A percentile compares a stretch with the other conserved stretches of the same genome.
phyloP scores from a whole-genome alignment of 2,329 filamentous ascomycete species.

The Chaetothyriales sp. region DNA sequence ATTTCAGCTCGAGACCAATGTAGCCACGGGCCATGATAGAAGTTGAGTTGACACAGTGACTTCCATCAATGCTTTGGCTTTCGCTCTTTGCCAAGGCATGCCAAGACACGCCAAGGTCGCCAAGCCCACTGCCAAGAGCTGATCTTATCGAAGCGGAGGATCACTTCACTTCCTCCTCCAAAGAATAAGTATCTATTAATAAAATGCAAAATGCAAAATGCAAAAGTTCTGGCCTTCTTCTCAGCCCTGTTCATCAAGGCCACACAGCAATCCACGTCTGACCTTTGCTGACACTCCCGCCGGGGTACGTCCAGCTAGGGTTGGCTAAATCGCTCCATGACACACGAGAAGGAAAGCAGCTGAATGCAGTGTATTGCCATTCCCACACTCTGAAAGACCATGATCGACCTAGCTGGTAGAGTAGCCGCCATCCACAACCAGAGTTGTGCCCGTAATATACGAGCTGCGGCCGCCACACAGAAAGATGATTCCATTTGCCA shows the following conservation, averaged over 20 bases:
- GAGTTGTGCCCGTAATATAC: conserved; percentile 55
- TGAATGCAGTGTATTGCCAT: too few species aligned
- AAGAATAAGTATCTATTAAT: too few species aligned
- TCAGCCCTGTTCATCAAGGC: conserved; percentile 22
- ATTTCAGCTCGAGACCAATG: too few species aligned
- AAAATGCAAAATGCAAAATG: conserved; percentile 3
- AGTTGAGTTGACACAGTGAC: too few species aligned
- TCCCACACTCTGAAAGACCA: background rate
- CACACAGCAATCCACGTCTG: conserved; percentile 18
- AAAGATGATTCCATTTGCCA: conserved; percentile 51
- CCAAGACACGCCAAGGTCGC: too few species aligned
- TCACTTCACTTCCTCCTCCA: too few species aligned
- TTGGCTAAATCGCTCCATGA: conserved; percentile 12
- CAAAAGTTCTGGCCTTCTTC: conserved; percentile 22
- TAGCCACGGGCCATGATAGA: too few species aligned
- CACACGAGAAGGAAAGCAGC: background rate
- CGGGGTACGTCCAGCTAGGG: conserved; percentile 21
- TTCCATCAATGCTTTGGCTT: too few species aligned
- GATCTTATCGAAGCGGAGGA: too few species aligned
- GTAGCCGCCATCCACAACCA: conserved; percentile 59
- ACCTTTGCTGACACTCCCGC: conserved; percentile 20
- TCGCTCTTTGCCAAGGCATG: too few species aligned
- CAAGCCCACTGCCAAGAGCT: background rate
- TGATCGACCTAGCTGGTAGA: conserved; percentile 21
- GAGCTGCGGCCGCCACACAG: conserved; percentile 50